Evolutionary conservation across 2,329 filamentous ascomycete species (phyloP).

Genomic region (Penicillium hesseltinei): DNA sequence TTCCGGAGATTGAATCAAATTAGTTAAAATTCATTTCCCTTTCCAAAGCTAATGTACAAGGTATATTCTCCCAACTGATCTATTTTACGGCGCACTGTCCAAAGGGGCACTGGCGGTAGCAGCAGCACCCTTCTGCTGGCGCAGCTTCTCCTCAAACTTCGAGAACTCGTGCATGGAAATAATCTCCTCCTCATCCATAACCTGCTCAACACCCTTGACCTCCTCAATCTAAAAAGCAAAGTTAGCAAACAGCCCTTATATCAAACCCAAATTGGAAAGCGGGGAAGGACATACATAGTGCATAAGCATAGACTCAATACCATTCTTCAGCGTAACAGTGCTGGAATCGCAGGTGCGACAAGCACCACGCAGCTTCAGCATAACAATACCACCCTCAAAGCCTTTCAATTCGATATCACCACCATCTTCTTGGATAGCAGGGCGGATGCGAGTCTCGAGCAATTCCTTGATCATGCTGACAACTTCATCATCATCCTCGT

Average conservation of each 20-base stretch:
- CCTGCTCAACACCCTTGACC: constrained; percentile 86
- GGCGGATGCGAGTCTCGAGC: constrained; percentile 88
- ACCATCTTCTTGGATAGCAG: constrained; percentile 95
- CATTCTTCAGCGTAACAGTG: constrained; percentile 94
- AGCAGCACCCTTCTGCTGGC: constrained; percentile 55
- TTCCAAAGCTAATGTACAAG: constrained; percentile 5
- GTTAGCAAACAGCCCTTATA: constrained; percentile 14
- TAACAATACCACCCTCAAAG: constrained; percentile 81
- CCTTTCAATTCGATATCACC: constrained; percentile 95
- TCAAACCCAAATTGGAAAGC: not conserved
- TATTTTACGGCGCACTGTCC: constrained; percentile 47
- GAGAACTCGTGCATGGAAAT: constrained; percentile 83
- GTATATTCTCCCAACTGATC: not conserved
- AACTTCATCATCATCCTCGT: constrained; percentile 89
- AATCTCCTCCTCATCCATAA: constrained; percentile 89
- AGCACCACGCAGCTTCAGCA: constrained; percentile 83
- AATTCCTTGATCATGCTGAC: constrained; percentile 99
- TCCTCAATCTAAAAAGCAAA: constrained; percentile 72
- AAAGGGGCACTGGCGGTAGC: constrained; percentile 54
- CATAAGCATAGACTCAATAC: constrained; percentile 98
- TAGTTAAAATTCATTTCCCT: not conserved
- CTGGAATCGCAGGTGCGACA: constrained; percentile 96
- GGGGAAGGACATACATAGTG: constrained; percentile 67
- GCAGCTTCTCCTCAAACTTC: constrained; percentile 86
- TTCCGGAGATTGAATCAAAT: not conserved